Evolutionary conservation across 139 green algal genomes (phyloP).

Genomic region (Asterochloris erici): DNA sequence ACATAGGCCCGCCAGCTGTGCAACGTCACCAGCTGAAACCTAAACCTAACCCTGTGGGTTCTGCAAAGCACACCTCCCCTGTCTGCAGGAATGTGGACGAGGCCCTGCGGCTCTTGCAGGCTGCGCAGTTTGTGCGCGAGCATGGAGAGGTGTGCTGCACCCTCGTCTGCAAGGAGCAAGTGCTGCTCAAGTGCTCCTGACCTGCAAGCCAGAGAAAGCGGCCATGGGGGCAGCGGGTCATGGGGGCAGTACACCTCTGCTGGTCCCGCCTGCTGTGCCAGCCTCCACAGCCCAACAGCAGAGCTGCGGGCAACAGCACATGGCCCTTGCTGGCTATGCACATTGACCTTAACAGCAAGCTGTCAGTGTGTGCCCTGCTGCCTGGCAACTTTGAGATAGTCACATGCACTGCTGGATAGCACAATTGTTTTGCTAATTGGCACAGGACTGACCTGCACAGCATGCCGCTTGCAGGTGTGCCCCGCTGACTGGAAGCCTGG

Average conservation of each 20-base stretch:
- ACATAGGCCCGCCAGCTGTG: too few relatives aligned
- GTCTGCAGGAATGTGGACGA: constrained; percentile 83
- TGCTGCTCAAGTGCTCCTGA: neutral
- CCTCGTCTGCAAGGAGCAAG: neutral
- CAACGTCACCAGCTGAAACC: too few relatives aligned
- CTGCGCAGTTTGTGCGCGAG: constrained; percentile 87
- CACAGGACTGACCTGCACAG: neutral
- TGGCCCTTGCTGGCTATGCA: neutral
- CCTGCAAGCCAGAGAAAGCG: neutral
- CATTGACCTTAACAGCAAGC: neutral
- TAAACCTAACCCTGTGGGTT: too few relatives aligned
- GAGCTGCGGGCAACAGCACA: too few relatives aligned
- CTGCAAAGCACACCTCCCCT: too few relatives aligned
- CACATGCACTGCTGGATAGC: neutral
- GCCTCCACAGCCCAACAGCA: too few relatives aligned
- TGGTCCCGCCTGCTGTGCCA: neutral
- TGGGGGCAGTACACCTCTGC: neutral
- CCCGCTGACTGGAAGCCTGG: constrained; percentile 96
- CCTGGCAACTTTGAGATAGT: neutral
- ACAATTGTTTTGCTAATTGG: neutral
- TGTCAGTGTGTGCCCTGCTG: neutral
- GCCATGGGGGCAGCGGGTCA: neutral
- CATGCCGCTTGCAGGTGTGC: constrained; percentile 59
- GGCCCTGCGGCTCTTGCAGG: constrained; percentile 92
- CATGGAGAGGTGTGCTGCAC: constrained; percentile 56